A percentile compares a stretch with the other conserved stretches of the same genome.
These are phyloP conservation scores for Neurospora sp. DNA, from an alignment of 495 filamentous ascomycete genomes.

Conservation along the genomic window DNA sequence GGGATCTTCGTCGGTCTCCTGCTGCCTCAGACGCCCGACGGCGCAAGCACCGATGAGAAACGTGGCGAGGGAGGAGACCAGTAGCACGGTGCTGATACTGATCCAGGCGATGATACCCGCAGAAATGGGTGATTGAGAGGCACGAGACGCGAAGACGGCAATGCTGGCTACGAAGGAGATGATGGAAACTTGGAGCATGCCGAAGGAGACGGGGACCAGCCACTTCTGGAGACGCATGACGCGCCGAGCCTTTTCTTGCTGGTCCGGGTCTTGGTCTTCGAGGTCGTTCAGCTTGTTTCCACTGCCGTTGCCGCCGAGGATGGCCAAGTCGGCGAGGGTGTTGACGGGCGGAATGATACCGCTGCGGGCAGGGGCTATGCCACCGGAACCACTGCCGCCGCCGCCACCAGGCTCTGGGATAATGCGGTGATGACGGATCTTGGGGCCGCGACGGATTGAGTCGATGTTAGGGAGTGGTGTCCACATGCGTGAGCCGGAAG, in stretches of 20 bases:
- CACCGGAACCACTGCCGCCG: not conserved
- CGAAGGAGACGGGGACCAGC: not conserved
- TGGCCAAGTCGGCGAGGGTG: not conserved
- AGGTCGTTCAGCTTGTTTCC: not conserved
- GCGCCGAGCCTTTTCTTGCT: not conserved
- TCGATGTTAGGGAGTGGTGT: not conserved
- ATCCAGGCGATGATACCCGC: not conserved
- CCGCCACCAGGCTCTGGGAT: not conserved
- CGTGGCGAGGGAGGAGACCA: not conserved
- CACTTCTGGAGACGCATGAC: not conserved
- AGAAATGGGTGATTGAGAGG: conserved; percentile 3
- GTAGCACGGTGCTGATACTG: conserved; percentile 3
- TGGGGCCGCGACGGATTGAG: conserved; percentile 11
- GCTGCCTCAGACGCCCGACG: not conserved
- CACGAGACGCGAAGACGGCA: conserved; percentile 1
- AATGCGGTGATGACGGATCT: conserved; percentile 7
- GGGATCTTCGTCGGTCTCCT: not conserved
- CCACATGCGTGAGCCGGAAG: not conserved
- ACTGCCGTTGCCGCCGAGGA: not conserved
- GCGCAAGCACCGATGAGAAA: not conserved
- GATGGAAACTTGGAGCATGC: conserved; percentile 6
- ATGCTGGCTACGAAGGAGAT: conserved; percentile 8
- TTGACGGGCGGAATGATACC: not conserved
- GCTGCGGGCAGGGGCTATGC: not conserved
- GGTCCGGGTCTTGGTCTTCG: not conserved